A percentile compares a stretch with the other conserved stretches of the same genome.
Evolutionary conservation across 805 yeast species (phyloP).

Genomic region (Lachancea lanzarotensis): DNA sequence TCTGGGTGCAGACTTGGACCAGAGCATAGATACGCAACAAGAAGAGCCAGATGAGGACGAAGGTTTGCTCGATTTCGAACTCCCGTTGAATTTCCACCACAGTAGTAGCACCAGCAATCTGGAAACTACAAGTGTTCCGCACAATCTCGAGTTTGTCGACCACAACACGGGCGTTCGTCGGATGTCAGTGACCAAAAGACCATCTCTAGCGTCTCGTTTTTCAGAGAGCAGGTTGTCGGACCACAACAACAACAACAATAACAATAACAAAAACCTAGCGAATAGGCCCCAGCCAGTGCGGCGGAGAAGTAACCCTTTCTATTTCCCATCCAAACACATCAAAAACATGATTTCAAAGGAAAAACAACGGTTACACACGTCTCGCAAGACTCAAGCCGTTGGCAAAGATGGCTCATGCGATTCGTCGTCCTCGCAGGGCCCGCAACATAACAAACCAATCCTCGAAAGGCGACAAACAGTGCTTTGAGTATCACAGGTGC

Average conservation of each 20-base stretch:
- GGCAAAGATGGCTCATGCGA: too few relatives aligned
- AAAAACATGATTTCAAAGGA: constrained; percentile 12
- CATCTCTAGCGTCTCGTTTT: not conserved
- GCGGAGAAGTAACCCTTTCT: constrained; percentile 17
- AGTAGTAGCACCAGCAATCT: too few relatives aligned
- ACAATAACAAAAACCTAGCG: not conserved
- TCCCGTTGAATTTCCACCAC: too few relatives aligned
- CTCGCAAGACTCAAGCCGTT: not conserved
- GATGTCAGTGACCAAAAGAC: too few relatives aligned
- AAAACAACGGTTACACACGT: constrained; percentile 2
- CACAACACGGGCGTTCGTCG: too few relatives aligned
- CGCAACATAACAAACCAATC: constrained; percentile 1
- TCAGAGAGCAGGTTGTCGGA: too few relatives aligned
- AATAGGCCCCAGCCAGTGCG: constrained; percentile 10
- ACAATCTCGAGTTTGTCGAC: too few relatives aligned
- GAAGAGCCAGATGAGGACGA: too few relatives aligned
- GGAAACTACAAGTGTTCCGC: too few relatives aligned
- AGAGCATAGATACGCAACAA: too few relatives aligned
- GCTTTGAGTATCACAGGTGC: not conserved
- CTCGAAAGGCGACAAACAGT: constrained; percentile 9
- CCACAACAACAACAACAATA: not conserved
- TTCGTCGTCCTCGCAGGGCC: not conserved
- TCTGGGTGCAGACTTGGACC: too few relatives aligned
- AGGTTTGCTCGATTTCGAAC: too few relatives aligned
- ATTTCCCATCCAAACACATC: constrained; percentile 17